Conservation (phyloP, 257 asterid genomes). For the Solanum sejunctum region DNA sequence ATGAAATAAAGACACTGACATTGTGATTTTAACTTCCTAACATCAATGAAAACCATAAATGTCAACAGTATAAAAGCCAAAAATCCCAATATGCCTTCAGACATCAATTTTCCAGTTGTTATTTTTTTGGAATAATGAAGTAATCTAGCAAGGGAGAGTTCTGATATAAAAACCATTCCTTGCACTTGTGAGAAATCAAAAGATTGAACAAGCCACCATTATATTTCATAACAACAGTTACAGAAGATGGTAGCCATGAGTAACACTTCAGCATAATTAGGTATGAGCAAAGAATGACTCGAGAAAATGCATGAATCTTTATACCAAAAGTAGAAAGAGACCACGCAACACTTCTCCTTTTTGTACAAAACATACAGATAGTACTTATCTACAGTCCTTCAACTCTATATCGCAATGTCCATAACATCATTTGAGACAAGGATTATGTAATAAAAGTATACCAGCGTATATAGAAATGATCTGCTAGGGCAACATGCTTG, state of each 20-base stretch:
- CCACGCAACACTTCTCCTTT: neutral
- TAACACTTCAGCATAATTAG: neutral
- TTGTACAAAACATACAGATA: neutral
- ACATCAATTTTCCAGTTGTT: neutral
- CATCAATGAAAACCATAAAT: neutral
- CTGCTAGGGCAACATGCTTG: neutral
- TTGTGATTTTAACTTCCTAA: neutral
- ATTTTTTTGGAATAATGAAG: neutral
- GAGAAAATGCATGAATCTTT: neutral
- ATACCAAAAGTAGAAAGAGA: neutral
- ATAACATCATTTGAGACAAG: neutral
- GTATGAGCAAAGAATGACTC: neutral
- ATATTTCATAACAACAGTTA: neutral
- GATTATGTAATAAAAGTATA: neutral
- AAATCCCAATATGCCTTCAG: neutral
- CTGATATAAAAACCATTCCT: neutral
- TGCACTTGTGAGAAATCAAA: neutral
- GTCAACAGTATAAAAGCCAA: neutral
- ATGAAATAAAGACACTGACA: neutral
- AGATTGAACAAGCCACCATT: neutral
- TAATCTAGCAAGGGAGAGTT: neutral
- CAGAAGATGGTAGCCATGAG: neutral
- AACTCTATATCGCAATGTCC: neutral
- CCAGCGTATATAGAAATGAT: neutral
- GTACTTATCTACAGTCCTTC: neutral